Evolutionary conservation across 345 rosid genomes (phyloP), one percentile per base, ranked within the genome.

Genomic region (Populus euphratica): DNA sequence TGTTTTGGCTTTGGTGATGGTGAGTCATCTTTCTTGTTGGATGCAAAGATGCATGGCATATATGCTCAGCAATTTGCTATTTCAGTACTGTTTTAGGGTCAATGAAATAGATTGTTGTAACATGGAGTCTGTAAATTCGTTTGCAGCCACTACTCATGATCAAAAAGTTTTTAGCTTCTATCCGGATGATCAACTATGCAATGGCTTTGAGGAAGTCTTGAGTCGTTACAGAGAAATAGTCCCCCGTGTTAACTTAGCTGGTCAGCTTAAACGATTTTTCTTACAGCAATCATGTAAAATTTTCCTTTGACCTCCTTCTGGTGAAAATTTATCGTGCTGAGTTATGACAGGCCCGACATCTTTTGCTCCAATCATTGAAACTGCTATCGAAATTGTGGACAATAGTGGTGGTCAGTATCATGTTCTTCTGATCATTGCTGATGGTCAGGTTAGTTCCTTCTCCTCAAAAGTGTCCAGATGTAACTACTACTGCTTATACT

Each of bases 1-100:
- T 80, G 83, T 43, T 80, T 61, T 71, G 83, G 83, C 41, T 80
- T 80, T 76, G 83, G 83, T 13, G 83, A 79, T 47, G 70, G 82
- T 79, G 44, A 73, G 67, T 63, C 2, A 12, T 52, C 23, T 23
- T 35, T 38, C 29, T 29, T 47, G 27, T 20, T 52, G n/a, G n/a
- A 52, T 52, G 23, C 59, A 6, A 13, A 20, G n/a, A 52, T 6
- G 59, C 59, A 52, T 52, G n/a, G 3, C 59, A 52, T 20, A 6
- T 20, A 6, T 52, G n/a, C 8, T 52, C 59, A 52, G 59, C 59
- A 52, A 20, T 20, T 52, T 20, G 23, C n/a, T 52, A 52, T 52
- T 52, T 20, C 59, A 52, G 35, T 8, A n/a, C 41, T 70, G 23
- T 38, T 36, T 18, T 11, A 7, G 18, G 12, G 64, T 4, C 33